Evolutionary conservation across 805 yeast genomes (phyloP).

Genomic region (Kregervanrija delftensis): DNA sequence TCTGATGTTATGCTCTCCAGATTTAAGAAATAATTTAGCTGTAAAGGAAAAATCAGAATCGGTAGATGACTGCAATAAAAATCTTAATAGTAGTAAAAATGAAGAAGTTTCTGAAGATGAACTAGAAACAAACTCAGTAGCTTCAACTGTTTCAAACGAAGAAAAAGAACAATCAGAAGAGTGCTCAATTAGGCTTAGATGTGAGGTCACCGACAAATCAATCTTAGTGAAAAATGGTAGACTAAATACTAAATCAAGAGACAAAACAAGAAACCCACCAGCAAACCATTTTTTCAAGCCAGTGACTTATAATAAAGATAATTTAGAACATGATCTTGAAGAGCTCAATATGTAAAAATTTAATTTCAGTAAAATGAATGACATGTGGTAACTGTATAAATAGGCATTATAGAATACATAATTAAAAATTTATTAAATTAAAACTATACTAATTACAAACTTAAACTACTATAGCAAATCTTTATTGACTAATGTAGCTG

Average conservation of each 20-base stretch:
- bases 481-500: constrained; percentile 68
- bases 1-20: constrained; percentile 22
- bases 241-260: background rate
- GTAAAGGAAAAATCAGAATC: background rate
- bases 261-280: constrained; percentile 6
- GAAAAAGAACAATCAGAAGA: constrained; percentile 4
- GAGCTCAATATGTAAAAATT: constrained; percentile 7
- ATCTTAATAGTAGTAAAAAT: constrained; percentile 1
- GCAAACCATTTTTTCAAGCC: constrained; percentile 12
- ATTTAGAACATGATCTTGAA: constrained; percentile 4
- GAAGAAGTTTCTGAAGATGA: background rate
- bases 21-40: constrained; percentile 17
- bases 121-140: background rate
- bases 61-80: constrained; percentile 1
- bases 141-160: background rate
- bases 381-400: background rate
- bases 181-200: constrained; percentile 7
- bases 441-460: constrained; percentile 1
- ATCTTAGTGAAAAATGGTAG: constrained; percentile 7
- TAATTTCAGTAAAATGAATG: background rate
- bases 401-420: background rate
- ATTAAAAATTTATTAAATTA: background rate
- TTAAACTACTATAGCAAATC: constrained; percentile 28
- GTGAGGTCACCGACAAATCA: constrained; percentile 13
- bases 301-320: constrained; percentile 2